Base-by-base conservation (phyloP, 2,329 filamentous ascomycete species). In the Cryphonectria nitschkei region DNA sequence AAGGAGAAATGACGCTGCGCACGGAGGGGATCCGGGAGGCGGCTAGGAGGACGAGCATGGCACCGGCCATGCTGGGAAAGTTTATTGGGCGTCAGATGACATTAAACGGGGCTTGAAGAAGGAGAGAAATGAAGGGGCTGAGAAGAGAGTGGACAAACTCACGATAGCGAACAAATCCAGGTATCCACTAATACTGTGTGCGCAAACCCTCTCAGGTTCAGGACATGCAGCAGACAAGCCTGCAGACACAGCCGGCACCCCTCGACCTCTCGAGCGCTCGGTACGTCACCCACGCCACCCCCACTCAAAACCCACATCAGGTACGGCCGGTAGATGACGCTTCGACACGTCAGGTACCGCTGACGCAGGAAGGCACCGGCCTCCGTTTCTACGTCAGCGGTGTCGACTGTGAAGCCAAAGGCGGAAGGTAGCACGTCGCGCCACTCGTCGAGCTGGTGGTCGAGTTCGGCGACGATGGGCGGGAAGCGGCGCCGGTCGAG, bases 121-220 rank as follows among this genome's bases (percentile, higher is more conserved):
- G 37, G 52, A 3, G 4, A 4, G 54, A 13, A 16, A 6, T 13
- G 32, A 54, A 39, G 26, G 19, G 26, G 3, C 16, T 39, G 37
- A 3, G 3, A 1, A 63, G 37, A 22, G 7, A 39, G n/a, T 34
- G 56, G 34, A 41, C 22, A 13, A 26, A 80, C 83, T 75, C 77
- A 86, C 84, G 84, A 86, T 0, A 87, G 74, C 0, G 84, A 85
- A 62, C 85, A 87, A 32, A 87, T 87, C 85, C 85, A 87, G 0
- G 84, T 86, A 73, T 87, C 85, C 1, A 87, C 81, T 46, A 87
- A 75, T 0, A 87, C 81, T 0, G 85, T 87, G 64, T 87, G 85
- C 0, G 82, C 78, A 68, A 85, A 86, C 0, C 82, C 82, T 32
- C 82, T 75, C 3, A 87, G 72, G 54, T 86, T 85, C 56, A 85